A percentile compares a stretch with the other conserved stretches of the same genome.
phyloP scores from a whole-genome alignment of 2,329 filamentous ascomycete genomes.

The Hysterium pulicare region DNA sequence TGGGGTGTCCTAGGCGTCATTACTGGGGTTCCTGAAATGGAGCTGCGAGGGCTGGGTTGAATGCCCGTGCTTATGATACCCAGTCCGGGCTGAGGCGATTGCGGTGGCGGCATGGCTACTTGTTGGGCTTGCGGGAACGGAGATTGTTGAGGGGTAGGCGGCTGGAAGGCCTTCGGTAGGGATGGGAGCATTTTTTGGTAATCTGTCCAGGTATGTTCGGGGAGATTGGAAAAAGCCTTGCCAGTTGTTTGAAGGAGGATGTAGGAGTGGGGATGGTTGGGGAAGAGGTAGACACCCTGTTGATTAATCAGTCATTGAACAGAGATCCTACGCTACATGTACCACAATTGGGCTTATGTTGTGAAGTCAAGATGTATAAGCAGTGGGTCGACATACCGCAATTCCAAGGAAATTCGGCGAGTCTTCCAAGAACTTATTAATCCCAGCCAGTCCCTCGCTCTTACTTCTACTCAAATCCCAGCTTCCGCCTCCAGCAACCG shows the following conservation, averaged over 20 bases:
- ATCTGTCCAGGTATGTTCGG: constrained; percentile 29
- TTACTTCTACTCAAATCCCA: constrained; percentile 26
- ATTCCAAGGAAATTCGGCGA: constrained; percentile 18
- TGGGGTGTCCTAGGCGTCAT: too few species aligned
- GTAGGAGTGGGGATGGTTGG: constrained; percentile 21
- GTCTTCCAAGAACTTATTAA: constrained; percentile 25
- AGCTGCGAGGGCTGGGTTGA: too few species aligned
- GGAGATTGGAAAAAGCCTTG: constrained; percentile 30
- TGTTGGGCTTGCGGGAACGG: background rate
- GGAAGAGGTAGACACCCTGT: constrained; percentile 30
- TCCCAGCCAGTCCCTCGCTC: constrained; percentile 23
- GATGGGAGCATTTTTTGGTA: constrained; percentile 28
- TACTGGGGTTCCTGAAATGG: too few species aligned
- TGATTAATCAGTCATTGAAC: too few species aligned
- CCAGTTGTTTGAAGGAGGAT: constrained; percentile 24
- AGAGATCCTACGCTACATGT: too few species aligned
- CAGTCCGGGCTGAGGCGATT: background rate
- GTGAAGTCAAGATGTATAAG: too few species aligned
- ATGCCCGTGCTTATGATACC: too few species aligned
- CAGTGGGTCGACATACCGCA: constrained; percentile 17
- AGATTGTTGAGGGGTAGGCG: background rate
- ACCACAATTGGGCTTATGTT: too few species aligned
- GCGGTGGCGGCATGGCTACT: background rate
- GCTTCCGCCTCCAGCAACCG: constrained; percentile 27
- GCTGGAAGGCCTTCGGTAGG: constrained; percentile 21